Conservation (phyloP, 305 asterid species). For the Rubia peregrina region DNA sequence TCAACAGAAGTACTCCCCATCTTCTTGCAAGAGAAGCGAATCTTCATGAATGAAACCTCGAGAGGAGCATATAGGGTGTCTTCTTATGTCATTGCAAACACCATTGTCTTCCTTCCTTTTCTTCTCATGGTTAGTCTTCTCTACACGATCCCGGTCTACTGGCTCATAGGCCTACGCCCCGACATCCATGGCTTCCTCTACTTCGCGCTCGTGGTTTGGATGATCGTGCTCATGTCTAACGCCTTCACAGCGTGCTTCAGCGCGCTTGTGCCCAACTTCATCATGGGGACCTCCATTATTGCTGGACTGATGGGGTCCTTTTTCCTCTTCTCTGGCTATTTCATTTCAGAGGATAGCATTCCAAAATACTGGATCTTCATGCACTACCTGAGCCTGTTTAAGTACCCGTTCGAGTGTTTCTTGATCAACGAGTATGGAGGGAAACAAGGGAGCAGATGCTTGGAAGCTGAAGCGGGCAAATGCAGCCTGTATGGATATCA, state of each 20-base stretch:
- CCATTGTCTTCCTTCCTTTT: conserved; percentile 59
- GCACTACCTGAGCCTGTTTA: conserved; percentile 60
- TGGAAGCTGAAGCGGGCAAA: conserved; percentile 30
- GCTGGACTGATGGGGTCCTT: conserved; percentile 54
- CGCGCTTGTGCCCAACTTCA: conserved; percentile 54
- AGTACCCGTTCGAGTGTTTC: conserved; percentile 75
- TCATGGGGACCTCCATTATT: conserved; percentile 54
- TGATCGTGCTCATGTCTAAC: conserved; percentile 50
- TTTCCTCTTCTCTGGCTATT: conserved; percentile 77
- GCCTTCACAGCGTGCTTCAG: conserved; percentile 63
- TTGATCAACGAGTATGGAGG: conserved; percentile 74
- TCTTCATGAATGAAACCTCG: conserved; percentile 57
- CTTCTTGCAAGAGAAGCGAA: conserved; percentile 55
- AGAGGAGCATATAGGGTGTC: conserved; percentile 69
- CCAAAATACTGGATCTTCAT: conserved; percentile 56
- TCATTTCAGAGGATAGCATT: conserved; percentile 45
- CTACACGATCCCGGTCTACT: conserved; percentile 54
- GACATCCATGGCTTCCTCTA: conserved; percentile 35
- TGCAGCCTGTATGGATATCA: conserved; percentile 39
- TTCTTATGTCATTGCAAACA: conserved; percentile 53
- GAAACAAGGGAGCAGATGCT: conserved; percentile 37
- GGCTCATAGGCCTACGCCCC: conserved; percentile 53
- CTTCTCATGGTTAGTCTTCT: conserved; percentile 44
- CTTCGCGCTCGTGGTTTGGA: conserved; percentile 52
- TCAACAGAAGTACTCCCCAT: conserved; percentile 69